Conservation (phyloP, 140 eudicot species). For the Erigeron philadelphicus region DNA sequence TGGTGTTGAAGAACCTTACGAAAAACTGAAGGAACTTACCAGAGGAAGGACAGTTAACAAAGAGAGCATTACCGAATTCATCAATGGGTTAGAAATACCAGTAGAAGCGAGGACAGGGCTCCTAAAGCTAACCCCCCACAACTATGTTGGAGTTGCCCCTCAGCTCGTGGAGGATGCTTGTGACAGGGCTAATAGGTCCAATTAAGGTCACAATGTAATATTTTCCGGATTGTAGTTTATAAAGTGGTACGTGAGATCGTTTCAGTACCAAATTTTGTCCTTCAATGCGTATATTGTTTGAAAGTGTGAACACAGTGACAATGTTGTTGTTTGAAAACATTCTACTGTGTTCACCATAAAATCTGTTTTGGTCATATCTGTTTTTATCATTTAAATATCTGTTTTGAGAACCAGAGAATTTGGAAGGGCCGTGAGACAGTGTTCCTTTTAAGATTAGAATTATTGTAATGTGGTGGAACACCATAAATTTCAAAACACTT, state of each 20-base stretch:
- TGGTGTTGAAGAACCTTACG: constrained; percentile 92
- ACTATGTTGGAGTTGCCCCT: constrained; percentile 72
- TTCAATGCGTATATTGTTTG: too few species aligned
- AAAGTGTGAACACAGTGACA: too few species aligned
- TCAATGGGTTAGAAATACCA: constrained; percentile 62
- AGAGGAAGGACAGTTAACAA: constrained; percentile 68
- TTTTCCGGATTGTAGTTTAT: constrained; percentile 2
- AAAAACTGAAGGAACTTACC: constrained; percentile 89
- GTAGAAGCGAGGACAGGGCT: constrained; percentile 57
- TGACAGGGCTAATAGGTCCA: constrained; percentile 20
- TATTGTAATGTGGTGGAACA: too few species aligned
- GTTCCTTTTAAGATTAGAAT: too few species aligned
- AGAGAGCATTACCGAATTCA: constrained; percentile 68
- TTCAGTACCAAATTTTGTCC: not conserved
- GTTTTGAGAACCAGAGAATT: too few species aligned
- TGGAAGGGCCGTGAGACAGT: too few species aligned
- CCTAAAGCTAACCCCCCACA: constrained; percentile 59
- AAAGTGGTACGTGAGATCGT: constrained; percentile 11
- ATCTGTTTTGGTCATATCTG: too few species aligned
- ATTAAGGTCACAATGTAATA: constrained; percentile 3
- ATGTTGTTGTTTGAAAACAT: too few species aligned
- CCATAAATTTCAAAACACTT: too few species aligned
- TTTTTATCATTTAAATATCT: too few species aligned
- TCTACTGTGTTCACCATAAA: too few species aligned
- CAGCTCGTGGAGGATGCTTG: constrained; percentile 47